Conservation (phyloP, 192 early-diverging fungal genomes). For the Allomyces macrogynus region DNA sequence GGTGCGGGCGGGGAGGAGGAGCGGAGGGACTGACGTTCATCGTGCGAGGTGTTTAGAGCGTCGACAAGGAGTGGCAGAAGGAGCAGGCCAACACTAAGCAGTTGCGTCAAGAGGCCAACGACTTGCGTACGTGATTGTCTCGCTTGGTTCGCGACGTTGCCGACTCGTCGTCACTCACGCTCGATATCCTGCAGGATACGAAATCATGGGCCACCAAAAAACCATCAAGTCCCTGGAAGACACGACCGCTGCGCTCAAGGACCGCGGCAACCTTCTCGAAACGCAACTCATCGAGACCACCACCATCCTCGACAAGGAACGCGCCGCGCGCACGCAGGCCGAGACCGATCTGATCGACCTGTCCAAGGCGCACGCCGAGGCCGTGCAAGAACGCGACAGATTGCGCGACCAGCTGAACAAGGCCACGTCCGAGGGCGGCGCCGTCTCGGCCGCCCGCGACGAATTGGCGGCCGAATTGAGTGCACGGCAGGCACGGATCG, state of each 20-base stretch:
- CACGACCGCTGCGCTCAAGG: not conserved
- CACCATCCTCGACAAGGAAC: not conserved
- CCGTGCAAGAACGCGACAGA: not conserved
- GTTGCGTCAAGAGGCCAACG: not conserved
- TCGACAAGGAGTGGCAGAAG: not conserved
- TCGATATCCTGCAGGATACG: not conserved
- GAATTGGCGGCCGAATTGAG: not conserved
- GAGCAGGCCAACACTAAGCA: not conserved
- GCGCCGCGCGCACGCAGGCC: not conserved
- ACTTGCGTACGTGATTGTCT: not conserved
- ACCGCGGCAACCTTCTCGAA: not conserved
- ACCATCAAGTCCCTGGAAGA: not conserved
- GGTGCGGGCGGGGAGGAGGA: too few species aligned
- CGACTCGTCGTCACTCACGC: too few species aligned
- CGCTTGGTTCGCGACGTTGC: too few species aligned
- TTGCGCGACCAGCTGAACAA: not conserved
- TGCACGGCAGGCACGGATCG: not conserved
- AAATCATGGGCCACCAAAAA: not conserved
- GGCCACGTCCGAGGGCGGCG: too few species aligned
- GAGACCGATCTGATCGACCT: not conserved
- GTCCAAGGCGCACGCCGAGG: too few species aligned
- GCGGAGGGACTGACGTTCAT: too few species aligned
- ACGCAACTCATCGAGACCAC: not conserved
- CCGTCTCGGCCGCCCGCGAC: not conserved
- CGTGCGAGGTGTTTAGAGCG: not conserved